Evolutionary conservation across 2,329 filamentous ascomycete genomes (phyloP).

Genomic region (Trichoderma koningii): DNA sequence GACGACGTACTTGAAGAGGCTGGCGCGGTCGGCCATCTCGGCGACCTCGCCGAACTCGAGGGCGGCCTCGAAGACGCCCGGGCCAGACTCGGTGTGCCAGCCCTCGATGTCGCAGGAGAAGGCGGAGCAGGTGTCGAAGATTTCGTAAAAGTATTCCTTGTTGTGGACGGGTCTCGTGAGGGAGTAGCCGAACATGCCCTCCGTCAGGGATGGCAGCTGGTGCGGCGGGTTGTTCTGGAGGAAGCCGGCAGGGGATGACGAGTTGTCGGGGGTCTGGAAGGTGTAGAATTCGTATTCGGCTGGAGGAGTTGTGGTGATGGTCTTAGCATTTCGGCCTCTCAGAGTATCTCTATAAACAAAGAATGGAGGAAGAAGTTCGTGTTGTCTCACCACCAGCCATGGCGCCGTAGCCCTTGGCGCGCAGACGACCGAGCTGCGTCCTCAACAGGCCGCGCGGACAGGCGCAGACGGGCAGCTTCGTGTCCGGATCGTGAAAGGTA

Average conservation of each 20-base stretch:
- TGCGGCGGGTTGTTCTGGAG: slow-evolving; percentile 72
- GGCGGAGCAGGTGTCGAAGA: slow-evolving; percentile 76
- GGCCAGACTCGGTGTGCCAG: slow-evolving; percentile 94
- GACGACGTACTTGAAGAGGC: slow-evolving; percentile 91
- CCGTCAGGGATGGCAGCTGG: slow-evolving; percentile 76
- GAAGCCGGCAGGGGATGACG: slow-evolving; percentile 71
- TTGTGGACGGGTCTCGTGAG: slow-evolving; percentile 85
- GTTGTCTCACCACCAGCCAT: slow-evolving; percentile 78
- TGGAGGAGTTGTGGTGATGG: slow-evolving; percentile 41
- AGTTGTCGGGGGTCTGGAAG: slow-evolving; percentile 68
- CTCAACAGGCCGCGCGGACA: slow-evolving; percentile 78
- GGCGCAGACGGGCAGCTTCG: slow-evolving; percentile 67
- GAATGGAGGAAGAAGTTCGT: neutral
- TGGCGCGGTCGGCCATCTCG: slow-evolving; percentile 88
- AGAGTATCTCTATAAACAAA: no score
- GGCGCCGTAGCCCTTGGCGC: slow-evolving; percentile 70
- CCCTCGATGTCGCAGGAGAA: slow-evolving; percentile 86
- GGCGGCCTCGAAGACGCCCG: slow-evolving; percentile 93
- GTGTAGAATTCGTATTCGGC: slow-evolving; percentile 96
- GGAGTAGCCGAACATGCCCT: slow-evolving; percentile 96
- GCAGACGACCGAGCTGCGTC: slow-evolving; percentile 66
- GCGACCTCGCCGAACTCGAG: slow-evolving; percentile 86
- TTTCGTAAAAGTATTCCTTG: slow-evolving; percentile 86
- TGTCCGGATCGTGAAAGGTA: slow-evolving; percentile 81
- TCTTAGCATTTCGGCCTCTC: neutral